Evolutionary conservation across 495 filamentous ascomycete genomes (phyloP), one percentile per base, ranked within the genome.

Genomic region (Apodospora peruviana): DNA sequence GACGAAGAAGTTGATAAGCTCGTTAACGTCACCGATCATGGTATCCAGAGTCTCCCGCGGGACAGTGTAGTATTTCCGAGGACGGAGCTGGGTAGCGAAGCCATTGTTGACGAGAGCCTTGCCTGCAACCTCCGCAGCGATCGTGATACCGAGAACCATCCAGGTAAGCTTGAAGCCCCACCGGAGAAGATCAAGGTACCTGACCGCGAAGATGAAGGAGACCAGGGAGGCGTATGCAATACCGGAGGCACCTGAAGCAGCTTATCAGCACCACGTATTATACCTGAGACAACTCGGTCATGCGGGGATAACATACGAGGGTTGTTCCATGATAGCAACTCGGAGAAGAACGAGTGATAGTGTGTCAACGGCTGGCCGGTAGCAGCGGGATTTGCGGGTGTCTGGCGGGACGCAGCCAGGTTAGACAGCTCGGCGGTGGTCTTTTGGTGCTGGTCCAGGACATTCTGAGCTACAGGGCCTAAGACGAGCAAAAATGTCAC

Each of bases 261-360:
- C 74, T 40, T 78, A 35, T 21, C 25, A 45, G 42, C 19, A 19
- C 17, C 27, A 42, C 21, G 4, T 7, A 4, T 9, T 20, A 22
- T 23, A 23, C 10, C 9, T 5, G 40, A 4, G n/a, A 23, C 40
- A 27, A n/a, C 25, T 32, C 14, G 7, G 14, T 32, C 27, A n/a
- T n/a, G n/a, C n/a, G n/a, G n/a, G n/a, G 27, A 16, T 34, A 47
- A 57, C 65, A 55, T 66, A 76, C 70, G 61, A 51, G 71, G 76
- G 58, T 80, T 74, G 59, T 78, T 71, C 77, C 77, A 81, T 44
- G 77, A 81, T 45, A 99, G 68, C 45, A 99, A 78, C 66, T 87
- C 88, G 60, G 88, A 88, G 74, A 97, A 91, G 72, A 96, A 81
- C 27, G 90, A 96, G 72, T 97, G 93, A 69, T 96, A 99, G 70